phyloP scores from a whole-genome alignment of 257 asterid species.

The Orobanche coerulescens region DNA sequence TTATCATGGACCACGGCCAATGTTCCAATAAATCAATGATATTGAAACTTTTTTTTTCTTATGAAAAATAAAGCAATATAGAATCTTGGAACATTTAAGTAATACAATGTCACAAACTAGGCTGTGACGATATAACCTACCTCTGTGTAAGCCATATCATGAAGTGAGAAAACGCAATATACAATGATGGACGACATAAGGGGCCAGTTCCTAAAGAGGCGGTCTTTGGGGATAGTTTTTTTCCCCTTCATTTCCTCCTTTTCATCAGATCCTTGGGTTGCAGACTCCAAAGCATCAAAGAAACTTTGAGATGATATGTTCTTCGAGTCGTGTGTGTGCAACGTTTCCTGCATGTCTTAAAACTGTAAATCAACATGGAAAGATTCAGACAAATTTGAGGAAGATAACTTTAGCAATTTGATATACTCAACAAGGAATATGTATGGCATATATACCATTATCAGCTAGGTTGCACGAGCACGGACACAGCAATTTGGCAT shows the following conservation, averaged over 20 bases:
- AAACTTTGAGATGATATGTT: slow-evolving; percentile 17
- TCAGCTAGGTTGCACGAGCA: too few species aligned
- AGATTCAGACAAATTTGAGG: background rate
- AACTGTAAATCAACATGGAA: background rate
- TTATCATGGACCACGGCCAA: background rate
- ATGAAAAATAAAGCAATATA: background rate
- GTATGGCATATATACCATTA: too few species aligned
- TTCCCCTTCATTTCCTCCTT: slow-evolving; percentile 13
- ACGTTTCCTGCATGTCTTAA: slow-evolving; percentile 49
- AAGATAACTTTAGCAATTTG: background rate
- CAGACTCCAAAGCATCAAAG: slow-evolving; percentile 32
- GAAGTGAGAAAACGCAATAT: slow-evolving; percentile 71
- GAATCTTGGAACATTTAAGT: background rate
- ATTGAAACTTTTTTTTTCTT: too few species aligned
- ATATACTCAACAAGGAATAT: background rate
- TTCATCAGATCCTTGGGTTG: slow-evolving; percentile 6
- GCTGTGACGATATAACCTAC: slow-evolving; percentile 27
- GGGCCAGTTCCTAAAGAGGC: slow-evolving; percentile 72
- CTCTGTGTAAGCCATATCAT: slow-evolving; percentile 81
- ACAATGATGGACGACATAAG: slow-evolving; percentile 68
- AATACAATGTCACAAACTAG: background rate
- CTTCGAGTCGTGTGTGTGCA: slow-evolving; percentile 39
- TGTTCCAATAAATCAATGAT: too few species aligned
- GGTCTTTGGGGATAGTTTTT: slow-evolving; percentile 23
- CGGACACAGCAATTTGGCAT: too few species aligned